Percentiles rank a stretch among this genome's conserved stretches.
These are phyloP conservation scores for Solanum tarijense DNA, from an alignment of 257 asterid species.

Conservation along the genomic window DNA sequence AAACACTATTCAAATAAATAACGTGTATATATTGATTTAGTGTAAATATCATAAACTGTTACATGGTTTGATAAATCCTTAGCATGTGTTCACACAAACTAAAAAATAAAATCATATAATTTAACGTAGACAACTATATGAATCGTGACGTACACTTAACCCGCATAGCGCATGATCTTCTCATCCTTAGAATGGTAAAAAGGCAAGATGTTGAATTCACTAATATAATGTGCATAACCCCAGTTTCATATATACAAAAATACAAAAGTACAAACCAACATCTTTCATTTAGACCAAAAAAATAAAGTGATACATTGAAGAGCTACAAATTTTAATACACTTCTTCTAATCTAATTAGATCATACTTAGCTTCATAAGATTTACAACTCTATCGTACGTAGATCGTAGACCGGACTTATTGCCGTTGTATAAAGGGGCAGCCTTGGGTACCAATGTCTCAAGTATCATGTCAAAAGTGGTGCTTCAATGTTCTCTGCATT, in stretches of 20 bases:
- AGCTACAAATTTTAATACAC: neutral
- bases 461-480: constrained; percentile 46
- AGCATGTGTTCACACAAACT: neutral
- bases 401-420: neutral
- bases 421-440: neutral
- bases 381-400: neutral
- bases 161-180: neutral
- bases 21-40: neutral
- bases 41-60: neutral
- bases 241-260: neutral
- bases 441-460: neutral
- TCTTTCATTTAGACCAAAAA: neutral
- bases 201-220: neutral
- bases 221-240: neutral
- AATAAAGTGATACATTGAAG: neutral
- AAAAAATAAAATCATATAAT: neutral
- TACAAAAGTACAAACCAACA: neutral
- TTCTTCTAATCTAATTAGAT: neutral
- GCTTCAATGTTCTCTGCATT: constrained; percentile 44
- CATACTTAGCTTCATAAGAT: neutral
- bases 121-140: neutral
- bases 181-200: neutral
- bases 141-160: neutral
- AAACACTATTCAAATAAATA: neutral
- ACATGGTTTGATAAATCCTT: neutral